Conservation (phyloP, 2,329 filamentous ascomycete genomes). For the Aurifilum marmelostoma region DNA sequence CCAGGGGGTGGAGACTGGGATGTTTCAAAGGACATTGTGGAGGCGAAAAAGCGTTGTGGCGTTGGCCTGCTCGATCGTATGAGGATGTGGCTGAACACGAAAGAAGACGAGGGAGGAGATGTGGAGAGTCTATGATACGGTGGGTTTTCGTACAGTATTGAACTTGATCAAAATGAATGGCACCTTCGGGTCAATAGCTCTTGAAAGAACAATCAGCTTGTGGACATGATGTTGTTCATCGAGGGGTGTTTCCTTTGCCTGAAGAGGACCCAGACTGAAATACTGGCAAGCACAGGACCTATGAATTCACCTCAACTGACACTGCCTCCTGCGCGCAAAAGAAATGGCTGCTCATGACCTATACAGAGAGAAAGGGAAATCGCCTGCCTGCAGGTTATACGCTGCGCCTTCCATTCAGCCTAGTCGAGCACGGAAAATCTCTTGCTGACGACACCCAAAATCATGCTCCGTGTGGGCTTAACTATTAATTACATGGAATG, state of each 20-base stretch:
- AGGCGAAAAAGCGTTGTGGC: background rate
- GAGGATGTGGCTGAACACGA: background rate
- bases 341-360: background rate
- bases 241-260: background rate
- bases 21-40: background rate
- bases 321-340: background rate
- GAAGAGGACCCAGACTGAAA: background rate
- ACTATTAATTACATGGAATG: background rate
- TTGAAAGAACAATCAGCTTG: background rate
- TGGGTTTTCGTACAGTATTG: background rate
- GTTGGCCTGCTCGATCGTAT: background rate
- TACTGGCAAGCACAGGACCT: background rate
- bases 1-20: background rate
- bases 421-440: background rate
- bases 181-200: background rate
- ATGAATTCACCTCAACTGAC: background rate
- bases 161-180: background rate
- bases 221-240: background rate
- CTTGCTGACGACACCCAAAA: background rate
- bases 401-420: background rate
- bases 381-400: background rate
- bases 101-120: background rate
- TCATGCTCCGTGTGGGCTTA: background rate
- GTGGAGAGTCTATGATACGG: background rate
- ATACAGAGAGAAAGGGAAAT: background rate